phyloP scores from a whole-genome alignment of 306 rosid genomes.

The Gastrolobium villosum region DNA sequence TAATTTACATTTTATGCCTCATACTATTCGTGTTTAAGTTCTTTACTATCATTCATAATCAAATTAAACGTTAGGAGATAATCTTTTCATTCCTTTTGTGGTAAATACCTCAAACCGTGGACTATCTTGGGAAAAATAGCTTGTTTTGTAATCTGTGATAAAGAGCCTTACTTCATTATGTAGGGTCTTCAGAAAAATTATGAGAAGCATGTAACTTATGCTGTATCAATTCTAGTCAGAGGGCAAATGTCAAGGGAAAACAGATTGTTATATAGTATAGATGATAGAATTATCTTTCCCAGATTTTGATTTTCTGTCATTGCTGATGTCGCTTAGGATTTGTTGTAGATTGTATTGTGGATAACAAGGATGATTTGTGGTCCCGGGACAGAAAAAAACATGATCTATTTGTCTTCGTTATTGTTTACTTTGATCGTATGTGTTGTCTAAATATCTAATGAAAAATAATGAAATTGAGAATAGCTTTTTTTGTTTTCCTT shows the following conservation, averaged over 20 bases:
- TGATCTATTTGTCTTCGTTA: not conserved
- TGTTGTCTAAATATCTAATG: constrained; percentile 18
- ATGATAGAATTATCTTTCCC: constrained; percentile 32
- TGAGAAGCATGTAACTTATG: constrained; percentile 53
- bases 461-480: constrained; percentile 5
- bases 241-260: constrained; percentile 39
- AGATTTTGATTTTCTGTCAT: constrained; percentile 40
- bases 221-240: constrained; percentile 42
- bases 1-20: constrained; percentile 47
- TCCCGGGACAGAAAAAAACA: constrained; percentile 5
- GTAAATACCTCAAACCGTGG: constrained; percentile 38
- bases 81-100: constrained; percentile 26
- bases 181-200: constrained; percentile 41
- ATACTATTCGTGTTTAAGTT: constrained; percentile 38
- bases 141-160: constrained; percentile 37
- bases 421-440: constrained; percentile 6
- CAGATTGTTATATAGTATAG: constrained; percentile 43
- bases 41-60: constrained; percentile 46
- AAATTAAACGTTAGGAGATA: constrained; percentile 41
- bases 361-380: constrained; percentile 16
- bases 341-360: constrained; percentile 43
- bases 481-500: not conserved
- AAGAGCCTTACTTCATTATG: constrained; percentile 31
- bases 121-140: constrained; percentile 47
- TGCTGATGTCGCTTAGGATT: constrained; percentile 39